Percentiles rank a stretch among this genome's conserved stretches.
phyloP scores from a whole-genome alignment of 2,329 filamentous ascomycete genomes.

The Colletotrichum navitas region DNA sequence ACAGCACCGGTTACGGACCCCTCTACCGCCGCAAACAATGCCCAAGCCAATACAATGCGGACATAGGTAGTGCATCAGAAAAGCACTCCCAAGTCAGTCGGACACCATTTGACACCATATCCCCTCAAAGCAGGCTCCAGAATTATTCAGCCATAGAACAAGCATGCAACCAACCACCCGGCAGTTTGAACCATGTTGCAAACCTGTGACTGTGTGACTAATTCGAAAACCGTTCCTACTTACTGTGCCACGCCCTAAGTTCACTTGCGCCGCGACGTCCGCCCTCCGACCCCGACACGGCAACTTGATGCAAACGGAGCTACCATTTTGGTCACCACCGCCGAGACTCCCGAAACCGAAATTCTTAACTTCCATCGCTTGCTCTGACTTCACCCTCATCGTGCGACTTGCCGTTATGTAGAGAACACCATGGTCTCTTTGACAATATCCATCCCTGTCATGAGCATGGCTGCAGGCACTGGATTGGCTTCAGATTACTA shows the following conservation, averaged over 20 bases:
- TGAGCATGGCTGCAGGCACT: neutral
- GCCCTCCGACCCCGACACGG: conserved; percentile 18
- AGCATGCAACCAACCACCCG: neutral
- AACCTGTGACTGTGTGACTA: neutral
- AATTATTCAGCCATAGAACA: neutral
- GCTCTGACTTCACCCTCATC: neutral
- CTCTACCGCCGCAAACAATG: neutral
- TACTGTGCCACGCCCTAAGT: neutral
- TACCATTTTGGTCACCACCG: conserved; percentile 34
- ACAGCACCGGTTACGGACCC: conserved; percentile 22
- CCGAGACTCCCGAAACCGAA: neutral
- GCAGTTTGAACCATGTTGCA: too few species aligned
- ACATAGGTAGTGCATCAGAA: neutral
- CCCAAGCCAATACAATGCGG: neutral
- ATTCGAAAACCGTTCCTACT: conserved; percentile 1
- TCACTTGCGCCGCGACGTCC: neutral
- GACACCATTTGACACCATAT: neutral
- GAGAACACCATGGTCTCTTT: too few species aligned
- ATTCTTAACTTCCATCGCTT: neutral
- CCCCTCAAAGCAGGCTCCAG: neutral
- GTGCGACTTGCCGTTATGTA: neutral
- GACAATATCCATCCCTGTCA: too few species aligned
- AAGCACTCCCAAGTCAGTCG: neutral
- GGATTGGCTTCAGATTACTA: neutral
- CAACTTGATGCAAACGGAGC: conserved; percentile 21